Evolutionary conservation across 2,329 filamentous ascomycete genomes (phyloP).

Genomic region (Leptodontidium sp.): DNA sequence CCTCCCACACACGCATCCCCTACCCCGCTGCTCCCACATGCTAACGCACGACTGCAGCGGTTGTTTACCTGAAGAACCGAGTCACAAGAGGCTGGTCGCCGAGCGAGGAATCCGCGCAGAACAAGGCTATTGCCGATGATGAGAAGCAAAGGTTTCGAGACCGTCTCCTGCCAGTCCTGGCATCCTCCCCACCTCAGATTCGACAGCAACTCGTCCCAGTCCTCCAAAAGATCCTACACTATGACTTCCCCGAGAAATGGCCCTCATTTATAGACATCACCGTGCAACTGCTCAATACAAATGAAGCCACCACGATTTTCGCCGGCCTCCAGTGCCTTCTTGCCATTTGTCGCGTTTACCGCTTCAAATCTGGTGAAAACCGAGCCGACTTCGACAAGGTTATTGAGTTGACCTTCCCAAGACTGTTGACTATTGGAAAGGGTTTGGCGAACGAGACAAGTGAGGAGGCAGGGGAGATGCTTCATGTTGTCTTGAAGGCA

Average conservation of each 20-base stretch:
- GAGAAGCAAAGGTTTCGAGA: slow-evolving; percentile 90
- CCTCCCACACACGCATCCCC: slow-evolving; percentile 18
- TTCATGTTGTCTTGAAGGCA: slow-evolving; percentile 92
- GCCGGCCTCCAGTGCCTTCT: slow-evolving; percentile 93
- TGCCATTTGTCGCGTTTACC: slow-evolving; percentile 93
- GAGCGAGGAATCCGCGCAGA: slow-evolving; percentile 72
- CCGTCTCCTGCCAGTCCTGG: slow-evolving; percentile 88
- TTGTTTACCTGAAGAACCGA: slow-evolving; percentile 98
- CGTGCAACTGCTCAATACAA: slow-evolving; percentile 84
- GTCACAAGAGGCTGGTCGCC: slow-evolving; percentile 91
- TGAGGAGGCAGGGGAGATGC: slow-evolving; percentile 94
- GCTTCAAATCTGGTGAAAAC: slow-evolving; percentile 86
- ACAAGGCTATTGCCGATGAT: slow-evolving; percentile 81
- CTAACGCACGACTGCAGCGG: slow-evolving; percentile 65
- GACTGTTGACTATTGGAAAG: slow-evolving; percentile 85
- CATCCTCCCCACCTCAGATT: slow-evolving; percentile 79
- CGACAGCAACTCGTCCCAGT: slow-evolving; percentile 93
- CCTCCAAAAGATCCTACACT: slow-evolving; percentile 94
- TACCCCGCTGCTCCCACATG: slow-evolving; percentile 43
- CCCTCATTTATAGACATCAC: slow-evolving; percentile 94
- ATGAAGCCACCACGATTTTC: slow-evolving; percentile 86
- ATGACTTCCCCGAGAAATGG: slow-evolving; percentile 95
- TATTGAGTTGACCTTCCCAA: slow-evolving; percentile 88
- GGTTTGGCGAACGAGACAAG: slow-evolving; percentile 90
- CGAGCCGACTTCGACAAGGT: slow-evolving; percentile 93